phyloP scores from a whole-genome alignment of 495 filamentous ascomycete species.

The Cryomyces antarcticus region DNA sequence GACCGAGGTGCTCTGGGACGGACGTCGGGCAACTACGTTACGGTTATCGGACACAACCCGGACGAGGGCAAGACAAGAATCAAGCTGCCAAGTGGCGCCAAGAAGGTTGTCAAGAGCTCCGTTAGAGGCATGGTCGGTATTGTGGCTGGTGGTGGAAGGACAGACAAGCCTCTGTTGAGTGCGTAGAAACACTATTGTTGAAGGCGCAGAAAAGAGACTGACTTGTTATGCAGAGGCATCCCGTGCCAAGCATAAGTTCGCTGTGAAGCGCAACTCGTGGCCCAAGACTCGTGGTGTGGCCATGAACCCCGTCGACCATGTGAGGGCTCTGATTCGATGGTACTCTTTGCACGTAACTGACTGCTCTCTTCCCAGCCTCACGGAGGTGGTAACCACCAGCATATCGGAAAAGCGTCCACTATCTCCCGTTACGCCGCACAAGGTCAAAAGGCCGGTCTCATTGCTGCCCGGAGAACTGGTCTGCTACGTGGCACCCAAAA shows the following conservation, averaged over 20 bases:
- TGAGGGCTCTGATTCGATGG: constrained; percentile 22
- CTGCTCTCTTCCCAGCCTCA: constrained; percentile 43
- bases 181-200: constrained; percentile 16
- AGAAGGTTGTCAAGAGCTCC: constrained; percentile 89
- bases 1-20: constrained; percentile 90
- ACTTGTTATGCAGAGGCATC: constrained; percentile 53
- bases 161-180: constrained; percentile 96
- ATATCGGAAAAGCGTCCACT: constrained; percentile 99
- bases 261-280: constrained; percentile 99
- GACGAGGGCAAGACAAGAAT: constrained; percentile 98
- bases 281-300: constrained; percentile 99
- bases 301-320: constrained; percentile 99
- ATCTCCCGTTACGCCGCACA: constrained; percentile 93
- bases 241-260: constrained; percentile 98
- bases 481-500: constrained; percentile 98
- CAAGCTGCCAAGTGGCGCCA: constrained; percentile 96
- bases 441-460: constrained; percentile 99
- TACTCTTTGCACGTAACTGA: constrained; percentile 14
- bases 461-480: constrained; percentile 96
- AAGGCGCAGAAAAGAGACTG: constrained; percentile 2
- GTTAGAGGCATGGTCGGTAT: constrained; percentile 98
- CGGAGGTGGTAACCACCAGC: constrained; percentile 99
- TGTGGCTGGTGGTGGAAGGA: constrained; percentile 95
- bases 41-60: constrained; percentile 94
- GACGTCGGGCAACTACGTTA: constrained; percentile 98